Evolutionary conservation across 2,329 filamentous ascomycete genomes (phyloP), one percentile per base, ranked within the genome.

Genomic region (Sclerotinia borealis): DNA sequence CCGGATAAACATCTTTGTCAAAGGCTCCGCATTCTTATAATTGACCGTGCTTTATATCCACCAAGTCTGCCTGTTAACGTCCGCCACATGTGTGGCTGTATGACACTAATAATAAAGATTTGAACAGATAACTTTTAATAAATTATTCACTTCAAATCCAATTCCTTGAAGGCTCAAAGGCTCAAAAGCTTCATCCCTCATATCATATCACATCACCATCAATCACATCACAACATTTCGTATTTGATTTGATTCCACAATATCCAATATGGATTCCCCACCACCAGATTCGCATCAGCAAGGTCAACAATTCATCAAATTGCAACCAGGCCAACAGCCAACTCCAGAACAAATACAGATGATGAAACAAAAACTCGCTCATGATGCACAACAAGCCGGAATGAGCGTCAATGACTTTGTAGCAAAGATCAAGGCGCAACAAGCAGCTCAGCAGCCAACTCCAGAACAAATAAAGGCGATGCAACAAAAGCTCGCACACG

Each of bases 321-420:
- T 22, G 3, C 9, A 4, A 45, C 27, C 72, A 41, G 59, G 48
- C 13, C 71, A 73, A 66, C 80, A 81, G 70, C 91, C 91, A 39
- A 86, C 88, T 25, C 92, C 90, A 54, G 89, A 96, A 78, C 92
- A 97, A 79, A 91, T 96, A 68, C 85, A 85, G 63, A 82, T 84
- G 63, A 95, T 97, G 83, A 91, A 96, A 76, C 85, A 87, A 71
- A 90, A 95, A 77, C 79, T 97, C 50, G 88, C 88, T 55, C 84
- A 85, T 56, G 93, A 97, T 77, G 93, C 93, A 51, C 82, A 90
- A 72, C 92, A 90, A 78, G 85, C 87, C 66, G 93, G 93, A 75
- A 87, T 98, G 83, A 86, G 88, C 9, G 88, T 95, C 0, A 91
- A 89, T 54, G 82, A 96, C 76, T 96, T 96, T 75, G 84, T 96